These are phyloP conservation scores for Sicyos edulis DNA, from an alignment of 306 rosid species.

Conservation along the genomic window DNA sequence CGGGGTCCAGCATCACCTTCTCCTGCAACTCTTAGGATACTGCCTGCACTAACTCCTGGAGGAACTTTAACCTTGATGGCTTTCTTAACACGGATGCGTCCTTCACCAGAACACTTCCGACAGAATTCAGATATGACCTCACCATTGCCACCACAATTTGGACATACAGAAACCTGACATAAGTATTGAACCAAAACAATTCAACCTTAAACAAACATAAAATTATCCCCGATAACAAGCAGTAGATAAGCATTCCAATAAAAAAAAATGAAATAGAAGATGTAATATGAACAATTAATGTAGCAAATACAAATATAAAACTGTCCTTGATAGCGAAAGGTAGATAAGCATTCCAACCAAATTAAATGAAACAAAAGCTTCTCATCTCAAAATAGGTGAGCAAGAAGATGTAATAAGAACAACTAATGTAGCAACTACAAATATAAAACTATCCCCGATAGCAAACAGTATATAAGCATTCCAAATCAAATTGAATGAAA, in stretches of 20 bases:
- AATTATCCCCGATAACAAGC: not conserved
- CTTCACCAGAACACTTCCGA: constrained; percentile 84
- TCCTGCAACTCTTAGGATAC: constrained; percentile 85
- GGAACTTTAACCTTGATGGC: constrained; percentile 87
- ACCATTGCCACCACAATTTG: constrained; percentile 88
- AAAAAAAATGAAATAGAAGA: not conserved
- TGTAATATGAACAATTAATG: not conserved
- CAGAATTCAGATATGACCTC: constrained; percentile 87
- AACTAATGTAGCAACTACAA: too few species aligned
- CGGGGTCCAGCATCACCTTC: constrained; percentile 92
- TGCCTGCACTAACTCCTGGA: constrained; percentile 84
- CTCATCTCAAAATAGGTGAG: not conserved
- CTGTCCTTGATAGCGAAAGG: not conserved
- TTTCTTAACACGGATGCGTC: constrained; percentile 73
- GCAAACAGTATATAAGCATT: not conserved
- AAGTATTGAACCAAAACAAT: constrained; percentile 7
- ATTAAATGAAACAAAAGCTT: not conserved
- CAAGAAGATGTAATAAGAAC: not conserved
- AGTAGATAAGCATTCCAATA: not conserved
- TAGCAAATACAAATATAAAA: not conserved
- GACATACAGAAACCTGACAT: constrained; percentile 82
- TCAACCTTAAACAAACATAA: not conserved
- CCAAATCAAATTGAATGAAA: not conserved
- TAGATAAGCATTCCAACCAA: not conserved
- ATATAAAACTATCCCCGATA: not conserved